Percentiles rank a stretch among this genome's conserved stretches.
Conservation (phyloP, 2,329 filamentous ascomycete species). For the Sporothrix globosa region DNA sequence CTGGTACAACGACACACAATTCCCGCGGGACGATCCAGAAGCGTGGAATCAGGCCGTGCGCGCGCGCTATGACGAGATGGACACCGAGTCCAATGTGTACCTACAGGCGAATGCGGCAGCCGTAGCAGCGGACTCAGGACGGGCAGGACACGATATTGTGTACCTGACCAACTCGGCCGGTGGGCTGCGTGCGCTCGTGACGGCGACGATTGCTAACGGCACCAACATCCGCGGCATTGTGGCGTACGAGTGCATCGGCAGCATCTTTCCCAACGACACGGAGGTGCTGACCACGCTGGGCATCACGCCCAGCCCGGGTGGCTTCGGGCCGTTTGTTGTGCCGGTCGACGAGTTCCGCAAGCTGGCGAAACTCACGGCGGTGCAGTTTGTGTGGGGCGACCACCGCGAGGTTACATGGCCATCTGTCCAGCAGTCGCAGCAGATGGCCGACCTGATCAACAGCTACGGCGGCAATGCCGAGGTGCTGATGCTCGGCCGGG, state of each 20-base stretch:
- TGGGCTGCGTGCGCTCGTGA: conserved; percentile 44
- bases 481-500: conserved; percentile 39
- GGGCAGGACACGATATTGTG: conserved; percentile 41
- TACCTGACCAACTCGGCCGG: conserved; percentile 45
- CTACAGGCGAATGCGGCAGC: conserved; percentile 44
- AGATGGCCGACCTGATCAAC: conserved; percentile 38
- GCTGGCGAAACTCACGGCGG: conserved; percentile 36
- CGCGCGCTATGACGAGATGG: conserved; percentile 45
- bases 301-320: background rate
- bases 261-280: conserved; percentile 38
- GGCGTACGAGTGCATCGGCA: conserved; percentile 40
- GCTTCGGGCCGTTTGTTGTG: conserved; percentile 39
- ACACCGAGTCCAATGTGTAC: conserved; percentile 42
- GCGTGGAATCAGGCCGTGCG: conserved; percentile 45
- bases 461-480: conserved; percentile 38
- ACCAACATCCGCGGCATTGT: conserved; percentile 47
- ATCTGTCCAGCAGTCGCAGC: conserved; percentile 35
- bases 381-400: conserved; percentile 42
- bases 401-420: conserved; percentile 32
- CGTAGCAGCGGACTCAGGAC: conserved; percentile 43
- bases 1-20: conserved; percentile 45
- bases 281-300: conserved; percentile 22
- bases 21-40: conserved; percentile 41
- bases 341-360: conserved; percentile 39
- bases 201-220: conserved; percentile 43